phyloP scores from a whole-genome alignment of 805 yeast genomes.

The Nakazawaea anatomiae region DNA sequence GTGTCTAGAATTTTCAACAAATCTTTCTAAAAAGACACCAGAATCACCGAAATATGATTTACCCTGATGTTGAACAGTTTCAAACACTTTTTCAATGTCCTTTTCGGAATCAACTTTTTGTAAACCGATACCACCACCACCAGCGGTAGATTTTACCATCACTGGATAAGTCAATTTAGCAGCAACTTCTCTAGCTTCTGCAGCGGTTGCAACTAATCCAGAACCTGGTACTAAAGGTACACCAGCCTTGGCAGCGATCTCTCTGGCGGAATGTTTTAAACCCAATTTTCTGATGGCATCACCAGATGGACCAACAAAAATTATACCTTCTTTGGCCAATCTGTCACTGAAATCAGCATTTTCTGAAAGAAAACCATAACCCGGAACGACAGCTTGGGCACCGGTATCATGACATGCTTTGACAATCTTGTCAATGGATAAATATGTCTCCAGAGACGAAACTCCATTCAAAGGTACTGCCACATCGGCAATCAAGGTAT shows the following conservation, averaged over 20 bases:
- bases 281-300: slow-evolving; percentile 89
- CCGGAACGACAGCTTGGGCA: slow-evolving; percentile 96
- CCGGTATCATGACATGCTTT: slow-evolving; percentile 77
- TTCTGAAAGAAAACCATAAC: slow-evolving; percentile 94
- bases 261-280: slow-evolving; percentile 94
- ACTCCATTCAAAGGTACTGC: slow-evolving; percentile 75
- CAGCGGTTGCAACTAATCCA: slow-evolving; percentile 63
- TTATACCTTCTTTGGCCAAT: slow-evolving; percentile 75
- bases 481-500: slow-evolving; percentile 77
- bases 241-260: slow-evolving; percentile 83
- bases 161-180: slow-evolving; percentile 76
- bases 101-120: slow-evolving; percentile 83
- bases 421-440: slow-evolving; percentile 78
- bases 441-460: slow-evolving; percentile 87
- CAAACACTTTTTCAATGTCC: slow-evolving; percentile 81
- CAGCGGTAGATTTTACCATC: slow-evolving; percentile 97
- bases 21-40: slow-evolving; percentile 92
- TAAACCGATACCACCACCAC: slow-evolving; percentile 98
- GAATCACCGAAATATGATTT: slow-evolving; percentile 89
- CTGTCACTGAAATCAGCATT: slow-evolving; percentile 94
- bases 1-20: slow-evolving; percentile 92
- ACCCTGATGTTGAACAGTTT: slow-evolving; percentile 92
- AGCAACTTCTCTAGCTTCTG: slow-evolving; percentile 75
- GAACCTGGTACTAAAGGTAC: slow-evolving; percentile 99
- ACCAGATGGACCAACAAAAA: slow-evolving; percentile 95